phyloP scores from a whole-genome alignment of 2,329 filamentous ascomycete genomes.

The Penicillium sp. region DNA sequence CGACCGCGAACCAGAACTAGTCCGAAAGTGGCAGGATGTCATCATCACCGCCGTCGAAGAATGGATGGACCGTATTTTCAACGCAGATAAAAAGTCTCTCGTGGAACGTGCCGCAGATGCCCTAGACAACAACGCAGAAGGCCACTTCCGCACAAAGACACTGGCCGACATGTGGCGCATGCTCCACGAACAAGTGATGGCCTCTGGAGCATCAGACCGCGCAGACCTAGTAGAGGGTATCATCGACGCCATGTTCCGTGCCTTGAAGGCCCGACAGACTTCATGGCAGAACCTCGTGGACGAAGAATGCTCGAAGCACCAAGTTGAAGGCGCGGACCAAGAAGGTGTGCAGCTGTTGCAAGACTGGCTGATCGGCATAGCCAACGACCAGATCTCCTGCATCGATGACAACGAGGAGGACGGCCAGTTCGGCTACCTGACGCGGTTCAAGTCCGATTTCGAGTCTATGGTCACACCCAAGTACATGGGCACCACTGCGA shows the following conservation, averaged over 20 bases:
- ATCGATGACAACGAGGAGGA: conserved; percentile 84
- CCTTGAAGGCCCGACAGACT: conserved; percentile 77
- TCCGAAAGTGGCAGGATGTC: conserved; percentile 89
- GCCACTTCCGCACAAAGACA: conserved; percentile 88
- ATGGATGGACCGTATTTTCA: conserved; percentile 94
- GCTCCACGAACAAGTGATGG: conserved; percentile 87
- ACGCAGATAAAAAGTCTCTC: conserved; percentile 78
- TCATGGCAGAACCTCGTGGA: conserved; percentile 87
- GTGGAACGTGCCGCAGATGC: conserved; percentile 74
- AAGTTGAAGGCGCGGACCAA: conserved; percentile 49
- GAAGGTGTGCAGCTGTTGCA: conserved; percentile 72
- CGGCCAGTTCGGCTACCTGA: conserved; percentile 77
- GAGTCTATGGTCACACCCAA: conserved; percentile 75
- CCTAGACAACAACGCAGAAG: conserved; percentile 82
- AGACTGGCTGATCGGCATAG: conserved; percentile 94
- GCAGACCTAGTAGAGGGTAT: conserved; percentile 92
- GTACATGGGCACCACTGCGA: conserved; percentile 71
- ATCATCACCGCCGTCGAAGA: conserved; percentile 95
- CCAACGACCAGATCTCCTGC: conserved; percentile 97
- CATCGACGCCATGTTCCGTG: conserved; percentile 90
- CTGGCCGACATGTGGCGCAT: conserved; percentile 96
- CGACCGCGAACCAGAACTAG: conserved; percentile 82
- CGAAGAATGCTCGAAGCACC: conserved; percentile 76
- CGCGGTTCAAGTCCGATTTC: conserved; percentile 80
- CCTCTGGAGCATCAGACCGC: conserved; percentile 79